phyloP scores from a whole-genome alignment of 1,284 basidiomycete genomes.

The Ceratobasidium papillatum region DNA sequence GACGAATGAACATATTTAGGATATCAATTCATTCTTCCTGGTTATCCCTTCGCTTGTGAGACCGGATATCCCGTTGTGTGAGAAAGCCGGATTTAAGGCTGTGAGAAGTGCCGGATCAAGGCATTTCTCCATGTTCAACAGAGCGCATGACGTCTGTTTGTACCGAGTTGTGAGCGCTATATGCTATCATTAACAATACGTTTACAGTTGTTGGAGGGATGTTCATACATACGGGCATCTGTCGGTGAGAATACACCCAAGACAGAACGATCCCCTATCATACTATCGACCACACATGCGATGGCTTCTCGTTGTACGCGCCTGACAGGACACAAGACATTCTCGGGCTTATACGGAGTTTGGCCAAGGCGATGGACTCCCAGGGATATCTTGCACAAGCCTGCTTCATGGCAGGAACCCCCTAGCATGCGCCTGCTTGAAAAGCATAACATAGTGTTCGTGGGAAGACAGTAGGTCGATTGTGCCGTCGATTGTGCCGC shows the following conservation, averaged over 20 bases:
- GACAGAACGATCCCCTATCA: not conserved
- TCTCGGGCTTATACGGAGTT: constrained; percentile 21
- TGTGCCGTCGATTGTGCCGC: constrained; percentile 23
- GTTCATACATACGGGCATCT: not conserved
- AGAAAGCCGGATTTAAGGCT: constrained; percentile 20
- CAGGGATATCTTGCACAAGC: constrained; percentile 32
- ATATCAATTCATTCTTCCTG: constrained; percentile 17
- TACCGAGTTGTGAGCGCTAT: not conserved
- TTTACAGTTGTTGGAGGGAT: not conserved
- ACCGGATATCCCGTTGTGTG: constrained; percentile 1
- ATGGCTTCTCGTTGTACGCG: not conserved
- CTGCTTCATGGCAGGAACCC: constrained; percentile 20
- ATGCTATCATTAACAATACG: not conserved
- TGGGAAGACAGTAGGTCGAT: constrained; percentile 18
- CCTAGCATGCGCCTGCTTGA: constrained; percentile 1
- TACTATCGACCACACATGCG: not conserved
- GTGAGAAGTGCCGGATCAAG: constrained; percentile 6
- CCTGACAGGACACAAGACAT: constrained; percentile 21
- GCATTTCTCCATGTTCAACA: not conserved
- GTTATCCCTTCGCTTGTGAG: not conserved
- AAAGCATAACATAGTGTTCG: constrained; percentile 3
- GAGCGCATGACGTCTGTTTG: constrained; percentile 7
- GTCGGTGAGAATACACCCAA: not conserved
- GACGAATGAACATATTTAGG: constrained; percentile 11
- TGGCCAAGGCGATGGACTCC: constrained; percentile 29